Evolutionary conservation across 305 asterid genomes (phyloP), one percentile per base, ranked within the genome.

Genomic region (Rubia balearica): DNA sequence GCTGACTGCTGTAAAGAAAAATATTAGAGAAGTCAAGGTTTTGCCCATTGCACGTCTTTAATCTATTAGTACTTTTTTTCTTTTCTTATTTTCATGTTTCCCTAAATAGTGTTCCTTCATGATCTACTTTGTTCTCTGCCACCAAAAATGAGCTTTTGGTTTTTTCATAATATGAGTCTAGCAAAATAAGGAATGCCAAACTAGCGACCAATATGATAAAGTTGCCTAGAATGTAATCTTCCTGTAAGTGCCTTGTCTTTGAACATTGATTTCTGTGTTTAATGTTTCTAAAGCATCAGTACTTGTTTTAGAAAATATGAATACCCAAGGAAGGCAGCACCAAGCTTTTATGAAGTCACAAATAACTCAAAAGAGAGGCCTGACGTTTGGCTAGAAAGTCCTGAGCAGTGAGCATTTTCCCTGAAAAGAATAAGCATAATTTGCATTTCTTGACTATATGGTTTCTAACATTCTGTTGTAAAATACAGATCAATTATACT

Each of bases 331-430:
- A 88, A 84, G 85, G 77, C 85, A 62, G 89, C 97, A 71, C 98
- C 97, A 73, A 88, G 92, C 78, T 90, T 87, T 82, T 93, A 90
- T 79, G 94, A 90, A 83, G 94, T 93, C 74, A 87, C 98, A 70
- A 89, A 93, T 82, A 85, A 89, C 81, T 80, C 97, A 42, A 90
- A 90, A 83, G 98, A 93, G 86, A 87, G 97, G 75, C 98, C 98
- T 48, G 98, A 93, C 78, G 98, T 93, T 76, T 93, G 98, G 98
- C 79, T 93, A 77, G 98, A 93, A 72, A 90, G 96, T 82, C 98
- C 98, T 65, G 97, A 93, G 78, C 90, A 85, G 97, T 92, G 74
- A 77, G 90, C 78, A 76, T 60, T 41, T 69, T 73, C 76, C 74
- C 55, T 30, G 57, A 68, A 66, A 71, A 61, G 27, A 7, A n/a